Evolutionary conservation across 768 basidiomycete species (phyloP).

Genomic region (Jaapia argillacea): DNA sequence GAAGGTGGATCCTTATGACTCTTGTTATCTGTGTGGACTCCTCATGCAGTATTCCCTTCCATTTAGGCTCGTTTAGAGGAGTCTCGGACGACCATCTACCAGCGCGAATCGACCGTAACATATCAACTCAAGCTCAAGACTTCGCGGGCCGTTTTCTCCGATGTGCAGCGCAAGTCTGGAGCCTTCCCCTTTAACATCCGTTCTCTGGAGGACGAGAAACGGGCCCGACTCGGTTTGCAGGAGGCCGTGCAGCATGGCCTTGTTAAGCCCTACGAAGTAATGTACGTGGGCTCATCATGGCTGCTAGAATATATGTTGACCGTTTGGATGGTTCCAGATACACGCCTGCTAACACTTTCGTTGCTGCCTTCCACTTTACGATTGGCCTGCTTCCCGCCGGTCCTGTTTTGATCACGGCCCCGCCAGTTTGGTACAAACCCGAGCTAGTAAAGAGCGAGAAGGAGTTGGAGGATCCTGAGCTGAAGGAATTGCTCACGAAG

Average conservation of each 20-base stretch:
- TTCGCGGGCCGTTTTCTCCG: slow-evolving; percentile 91
- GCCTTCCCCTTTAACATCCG: slow-evolving; percentile 98
- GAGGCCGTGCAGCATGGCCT: slow-evolving; percentile 94
- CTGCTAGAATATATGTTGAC: slow-evolving; percentile 1
- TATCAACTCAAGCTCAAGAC: slow-evolving; percentile 99
- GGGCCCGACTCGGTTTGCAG: slow-evolving; percentile 87
- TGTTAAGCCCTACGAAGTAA: slow-evolving; percentile 91
- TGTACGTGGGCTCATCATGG: slow-evolving; percentile 39
- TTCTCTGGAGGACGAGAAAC: slow-evolving; percentile 89
- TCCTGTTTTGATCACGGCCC: slow-evolving; percentile 77
- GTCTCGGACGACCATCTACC: slow-evolving; percentile 87
- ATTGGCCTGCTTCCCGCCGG: slow-evolving; percentile 88
- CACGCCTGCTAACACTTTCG: slow-evolving; percentile 73
- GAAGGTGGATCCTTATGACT: slow-evolving; percentile 44
- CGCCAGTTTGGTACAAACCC: slow-evolving; percentile 88
- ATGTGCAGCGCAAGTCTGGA: slow-evolving; percentile 97
- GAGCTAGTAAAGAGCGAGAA: slow-evolving; percentile 87
- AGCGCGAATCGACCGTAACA: slow-evolving; percentile 74
- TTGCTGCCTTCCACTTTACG: slow-evolving; percentile 97
- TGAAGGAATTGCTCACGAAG: slow-evolving; percentile 70
- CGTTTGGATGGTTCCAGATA: slow-evolving; percentile 34
- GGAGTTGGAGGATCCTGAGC: slow-evolving; percentile 78
- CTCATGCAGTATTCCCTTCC: neutral
- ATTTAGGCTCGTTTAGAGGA: slow-evolving; percentile 80
- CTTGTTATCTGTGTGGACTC: neutral